Percentiles rank a stretch among this genome's conserved stretches.
phyloP scores from a whole-genome alignment of 1,284 basidiomycete genomes.

The Tausonia pullulans region DNA sequence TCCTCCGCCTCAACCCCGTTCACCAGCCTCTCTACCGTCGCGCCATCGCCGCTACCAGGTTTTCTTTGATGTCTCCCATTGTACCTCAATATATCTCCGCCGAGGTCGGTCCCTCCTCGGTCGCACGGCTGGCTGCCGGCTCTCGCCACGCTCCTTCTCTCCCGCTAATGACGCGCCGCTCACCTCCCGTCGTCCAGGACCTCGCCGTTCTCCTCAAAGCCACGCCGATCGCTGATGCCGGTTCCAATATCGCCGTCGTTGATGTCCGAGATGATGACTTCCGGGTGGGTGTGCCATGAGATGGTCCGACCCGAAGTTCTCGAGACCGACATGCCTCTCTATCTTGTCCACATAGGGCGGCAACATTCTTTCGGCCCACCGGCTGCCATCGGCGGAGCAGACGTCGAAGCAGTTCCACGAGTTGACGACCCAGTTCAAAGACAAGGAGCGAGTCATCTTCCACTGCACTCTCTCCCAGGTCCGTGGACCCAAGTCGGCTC shows the following conservation, averaged over 20 bases:
- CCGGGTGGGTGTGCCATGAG: conserved; percentile 29
- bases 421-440: conserved; percentile 25
- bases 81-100: too few relatives aligned
- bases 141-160: too few relatives aligned
- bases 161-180: too few relatives aligned
- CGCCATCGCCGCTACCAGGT: too few relatives aligned
- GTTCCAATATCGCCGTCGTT: conserved; percentile 29
- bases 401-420: conserved; percentile 5
- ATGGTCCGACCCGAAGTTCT: conserved; percentile 27
- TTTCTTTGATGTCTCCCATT: too few relatives aligned
- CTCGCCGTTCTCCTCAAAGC: conserved; percentile 31
- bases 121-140: too few relatives aligned
- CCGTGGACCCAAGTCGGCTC: conserved; percentile 5
- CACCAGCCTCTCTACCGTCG: too few relatives aligned
- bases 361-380: neutral
- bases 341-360: neutral
- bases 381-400: neutral
- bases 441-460: neutral
- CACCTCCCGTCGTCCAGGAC: conserved; percentile 7
- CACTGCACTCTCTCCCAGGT: neutral
- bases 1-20: too few relatives aligned
- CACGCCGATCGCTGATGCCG: conserved; percentile 20
- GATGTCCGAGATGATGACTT: conserved; percentile 35
- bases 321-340: conserved; percentile 3
- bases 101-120: too few relatives aligned